Conservation (phyloP, 192 early-diverging fungal species). For the Coemansia guatemalensis region DNA sequence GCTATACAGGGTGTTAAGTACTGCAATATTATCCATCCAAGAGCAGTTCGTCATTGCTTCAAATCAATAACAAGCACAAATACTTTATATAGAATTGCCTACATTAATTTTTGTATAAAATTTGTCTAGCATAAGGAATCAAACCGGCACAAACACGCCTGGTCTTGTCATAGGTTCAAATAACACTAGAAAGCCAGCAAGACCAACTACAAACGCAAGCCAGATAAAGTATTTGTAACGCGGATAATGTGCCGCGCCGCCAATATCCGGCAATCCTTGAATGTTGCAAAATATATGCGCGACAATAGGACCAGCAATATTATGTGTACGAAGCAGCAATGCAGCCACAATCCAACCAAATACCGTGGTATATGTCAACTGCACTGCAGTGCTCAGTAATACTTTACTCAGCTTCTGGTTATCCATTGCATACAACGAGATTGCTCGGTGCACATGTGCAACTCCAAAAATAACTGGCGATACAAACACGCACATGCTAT, state of each 20-base stretch:
- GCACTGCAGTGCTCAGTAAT: constrained; percentile 10
- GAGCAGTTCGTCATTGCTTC: too few species aligned
- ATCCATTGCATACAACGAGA: neutral
- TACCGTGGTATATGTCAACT: constrained; percentile 39
- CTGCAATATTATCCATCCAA: too few species aligned
- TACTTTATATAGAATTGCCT: too few species aligned
- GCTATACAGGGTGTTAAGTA: too few species aligned
- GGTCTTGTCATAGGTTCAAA: constrained; percentile 50
- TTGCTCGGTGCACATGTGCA: constrained; percentile 41
- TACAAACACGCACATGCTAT: constrained; percentile 5
- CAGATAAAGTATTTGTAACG: constrained; percentile 21
- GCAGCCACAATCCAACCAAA: constrained; percentile 46
- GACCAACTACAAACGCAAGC: constrained; percentile 25
- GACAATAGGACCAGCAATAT: constrained; percentile 20
- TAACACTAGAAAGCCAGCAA: constrained; percentile 20
- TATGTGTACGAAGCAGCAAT: constrained; percentile 24
- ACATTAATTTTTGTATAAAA: too few species aligned
- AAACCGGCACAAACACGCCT: constrained; percentile 15
- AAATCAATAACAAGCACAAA: too few species aligned
- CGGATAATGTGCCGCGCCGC: neutral
- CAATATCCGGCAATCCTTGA: constrained; percentile 27
- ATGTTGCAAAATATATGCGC: constrained; percentile 43
- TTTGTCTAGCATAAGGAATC: neutral
- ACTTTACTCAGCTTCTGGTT: neutral
- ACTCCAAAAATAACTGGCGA: constrained; percentile 44